phyloP scores from a whole-genome alignment of 495 filamentous ascomycete species.

The Astrothelium subdiscretum region DNA sequence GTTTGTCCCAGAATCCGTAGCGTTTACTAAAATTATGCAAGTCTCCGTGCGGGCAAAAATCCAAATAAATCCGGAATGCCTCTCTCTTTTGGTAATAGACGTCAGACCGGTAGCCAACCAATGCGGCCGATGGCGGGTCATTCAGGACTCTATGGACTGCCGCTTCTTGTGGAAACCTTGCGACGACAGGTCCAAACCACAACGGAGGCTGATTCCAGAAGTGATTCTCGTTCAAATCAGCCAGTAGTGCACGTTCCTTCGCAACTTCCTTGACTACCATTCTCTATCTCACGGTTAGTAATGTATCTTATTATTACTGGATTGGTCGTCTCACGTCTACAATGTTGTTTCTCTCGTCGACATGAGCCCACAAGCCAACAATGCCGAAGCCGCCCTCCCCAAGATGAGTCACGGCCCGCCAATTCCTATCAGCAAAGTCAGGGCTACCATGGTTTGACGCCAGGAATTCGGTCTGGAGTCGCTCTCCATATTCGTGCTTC shows the following conservation, averaged over 20 bases:
- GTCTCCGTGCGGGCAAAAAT: constrained; percentile 5
- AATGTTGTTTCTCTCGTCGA: background rate
- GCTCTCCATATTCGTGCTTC: background rate
- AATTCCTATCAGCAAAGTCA: background rate
- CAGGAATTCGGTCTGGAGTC: background rate
- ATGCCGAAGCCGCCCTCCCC: background rate
- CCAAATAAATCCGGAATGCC: constrained; percentile 9
- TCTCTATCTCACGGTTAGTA: background rate
- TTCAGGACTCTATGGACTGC: background rate
- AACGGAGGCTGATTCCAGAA: background rate
- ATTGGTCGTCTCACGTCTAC: background rate
- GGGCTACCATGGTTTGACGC: background rate
- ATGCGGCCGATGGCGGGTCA: background rate
- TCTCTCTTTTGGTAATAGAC: background rate
- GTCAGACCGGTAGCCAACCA: background rate
- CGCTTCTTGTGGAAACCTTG: background rate
- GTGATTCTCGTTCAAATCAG: background rate
- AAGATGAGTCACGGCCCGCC: background rate
- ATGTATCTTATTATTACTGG: background rate
- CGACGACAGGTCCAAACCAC: background rate
- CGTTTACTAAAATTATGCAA: background rate
- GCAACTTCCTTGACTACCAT: background rate
- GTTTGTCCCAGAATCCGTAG: background rate
- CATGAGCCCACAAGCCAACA: background rate
- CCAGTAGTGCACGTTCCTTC: background rate